Conservation (phyloP, 208 protist species). For the Leishmania guyanensis region DNA sequence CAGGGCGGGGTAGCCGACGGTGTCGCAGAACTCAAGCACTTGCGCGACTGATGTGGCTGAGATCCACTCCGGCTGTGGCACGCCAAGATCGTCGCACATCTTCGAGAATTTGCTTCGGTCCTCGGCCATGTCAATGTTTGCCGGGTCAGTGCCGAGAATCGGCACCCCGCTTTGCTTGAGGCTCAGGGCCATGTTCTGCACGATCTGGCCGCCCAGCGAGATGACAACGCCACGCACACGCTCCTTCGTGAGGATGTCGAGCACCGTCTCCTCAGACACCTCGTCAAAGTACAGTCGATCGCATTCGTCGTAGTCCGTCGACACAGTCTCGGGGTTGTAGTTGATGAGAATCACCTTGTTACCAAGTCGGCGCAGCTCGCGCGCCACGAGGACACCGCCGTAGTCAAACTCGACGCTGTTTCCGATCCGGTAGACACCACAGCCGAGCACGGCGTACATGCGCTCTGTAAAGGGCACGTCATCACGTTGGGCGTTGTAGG, state of each 20-base stretch:
- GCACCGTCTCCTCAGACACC: conserved; percentile 95
- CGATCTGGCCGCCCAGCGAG: conserved; percentile 97
- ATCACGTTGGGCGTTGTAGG: conserved; percentile 93
- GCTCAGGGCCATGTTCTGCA: conserved; percentile 98
- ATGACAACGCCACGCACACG: conserved; percentile 93
- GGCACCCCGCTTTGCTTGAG: conserved; percentile 89
- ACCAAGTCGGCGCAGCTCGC: conserved; percentile 93
- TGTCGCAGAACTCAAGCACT: conserved; percentile 90
- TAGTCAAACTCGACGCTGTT: conserved; percentile 98
- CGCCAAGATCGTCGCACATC: conserved; percentile 93
- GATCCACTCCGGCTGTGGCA: conserved; percentile 98
- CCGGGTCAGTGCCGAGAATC: conserved; percentile 96
- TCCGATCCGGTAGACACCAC: conserved; percentile 98
- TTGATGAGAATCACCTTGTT: conserved; percentile 98
- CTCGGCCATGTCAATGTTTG: conserved; percentile 97
- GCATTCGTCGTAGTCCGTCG: conserved; percentile 97
- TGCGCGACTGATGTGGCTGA: conserved; percentile 90
- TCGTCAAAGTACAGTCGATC: conserved; percentile 99
- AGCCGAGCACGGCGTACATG: conserved; percentile 95
- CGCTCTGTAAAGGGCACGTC: conserved; percentile 84
- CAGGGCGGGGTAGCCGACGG: conserved; percentile 94
- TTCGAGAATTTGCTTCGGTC: conserved; percentile 96
- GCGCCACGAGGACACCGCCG: conserved; percentile 95
- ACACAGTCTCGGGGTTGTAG: conserved; percentile 99
- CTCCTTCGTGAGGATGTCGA: conserved; percentile 97